Evolutionary conservation across 345 rosid species (phyloP).

Genomic region (Nasturtium officinale): DNA sequence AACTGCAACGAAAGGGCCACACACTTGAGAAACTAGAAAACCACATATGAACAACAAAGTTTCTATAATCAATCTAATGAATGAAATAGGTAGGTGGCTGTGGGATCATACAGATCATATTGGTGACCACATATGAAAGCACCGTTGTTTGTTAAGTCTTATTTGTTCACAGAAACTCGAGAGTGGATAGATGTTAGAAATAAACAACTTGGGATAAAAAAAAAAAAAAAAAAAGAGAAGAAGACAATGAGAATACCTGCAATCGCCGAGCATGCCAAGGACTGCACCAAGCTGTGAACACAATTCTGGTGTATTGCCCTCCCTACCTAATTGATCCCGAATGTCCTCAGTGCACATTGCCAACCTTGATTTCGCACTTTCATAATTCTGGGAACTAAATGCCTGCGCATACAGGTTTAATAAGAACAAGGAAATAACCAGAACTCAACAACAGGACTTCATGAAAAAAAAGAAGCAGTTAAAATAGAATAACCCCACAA

Average conservation of each 20-base stretch:
- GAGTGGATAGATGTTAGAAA: not conserved
- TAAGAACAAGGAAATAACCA: constrained; percentile 6
- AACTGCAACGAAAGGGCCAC: not conserved
- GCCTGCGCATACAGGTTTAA: constrained; percentile 55
- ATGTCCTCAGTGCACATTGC: constrained; percentile 81
- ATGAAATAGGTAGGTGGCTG: not conserved
- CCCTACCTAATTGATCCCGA: constrained; percentile 64
- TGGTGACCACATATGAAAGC: constrained; percentile 4
- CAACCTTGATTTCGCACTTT: constrained; percentile 93
- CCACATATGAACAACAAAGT: constrained; percentile 4
- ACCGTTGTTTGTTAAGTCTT: constrained; percentile 2
- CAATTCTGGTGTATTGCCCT: constrained; percentile 78
- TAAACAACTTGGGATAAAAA: not conserved
- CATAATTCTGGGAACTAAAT: constrained; percentile 76
- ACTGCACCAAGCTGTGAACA: constrained; percentile 99
- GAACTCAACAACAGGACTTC: constrained; percentile 2
- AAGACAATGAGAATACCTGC: constrained; percentile 64
- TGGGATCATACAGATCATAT: not conserved
- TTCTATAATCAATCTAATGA: not conserved
- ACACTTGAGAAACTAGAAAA: constrained; percentile 1
- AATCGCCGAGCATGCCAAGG: constrained; percentile 97
- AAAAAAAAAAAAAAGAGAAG: no score
- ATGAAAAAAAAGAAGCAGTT: not conserved
- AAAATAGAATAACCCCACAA: not conserved
- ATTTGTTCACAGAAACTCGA: not conserved